Percentiles rank a stretch among this genome's conserved stretches.
phyloP scores from a whole-genome alignment of 2,329 filamentous ascomycete genomes.

The Colletotrichum liriopes region DNA sequence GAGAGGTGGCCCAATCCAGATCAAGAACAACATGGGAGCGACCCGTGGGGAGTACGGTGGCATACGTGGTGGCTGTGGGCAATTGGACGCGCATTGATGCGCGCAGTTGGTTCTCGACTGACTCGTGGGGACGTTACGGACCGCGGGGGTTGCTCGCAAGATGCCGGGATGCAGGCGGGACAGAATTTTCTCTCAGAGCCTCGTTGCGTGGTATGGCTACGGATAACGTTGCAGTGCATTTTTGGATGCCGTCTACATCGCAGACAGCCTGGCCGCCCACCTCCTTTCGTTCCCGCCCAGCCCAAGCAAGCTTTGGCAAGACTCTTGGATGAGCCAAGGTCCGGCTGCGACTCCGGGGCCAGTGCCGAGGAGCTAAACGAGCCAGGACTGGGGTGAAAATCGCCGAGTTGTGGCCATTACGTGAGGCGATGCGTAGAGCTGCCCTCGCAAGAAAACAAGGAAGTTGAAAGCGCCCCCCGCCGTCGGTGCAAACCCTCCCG shows the following conservation, averaged over 20 bases:
- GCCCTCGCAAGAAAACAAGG: constrained; percentile 16
- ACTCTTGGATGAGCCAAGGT: constrained; percentile 15
- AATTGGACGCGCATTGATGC: constrained; percentile 28
- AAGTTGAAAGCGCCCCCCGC: constrained; percentile 33
- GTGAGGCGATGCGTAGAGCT: constrained; percentile 21
- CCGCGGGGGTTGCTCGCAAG: constrained; percentile 1
- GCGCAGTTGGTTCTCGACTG: constrained; percentile 11
- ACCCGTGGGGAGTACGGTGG: background rate
- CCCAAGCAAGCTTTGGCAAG: constrained; percentile 9
- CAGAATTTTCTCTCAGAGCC: background rate
- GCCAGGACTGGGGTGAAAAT: constrained; percentile 26
- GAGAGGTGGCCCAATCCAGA: constrained; percentile 19
- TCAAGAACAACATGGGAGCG: constrained; percentile 4
- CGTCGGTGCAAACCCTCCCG: background rate
- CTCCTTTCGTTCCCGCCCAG: background rate
- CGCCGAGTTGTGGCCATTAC: constrained; percentile 22
- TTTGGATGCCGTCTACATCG: background rate
- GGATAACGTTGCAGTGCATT: constrained; percentile 1
- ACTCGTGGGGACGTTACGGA: constrained; percentile 13
- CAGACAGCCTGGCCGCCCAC: background rate
- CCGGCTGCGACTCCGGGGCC: constrained; percentile 19
- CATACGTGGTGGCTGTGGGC: constrained; percentile 11
- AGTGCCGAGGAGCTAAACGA: constrained; percentile 15
- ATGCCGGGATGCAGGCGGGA: constrained; percentile 13
- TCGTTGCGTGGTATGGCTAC: background rate